These are phyloP conservation scores for Sporodiniella umbellata DNA, from an alignment of 371 early-diverging fungal genomes.

Conservation along the genomic window DNA sequence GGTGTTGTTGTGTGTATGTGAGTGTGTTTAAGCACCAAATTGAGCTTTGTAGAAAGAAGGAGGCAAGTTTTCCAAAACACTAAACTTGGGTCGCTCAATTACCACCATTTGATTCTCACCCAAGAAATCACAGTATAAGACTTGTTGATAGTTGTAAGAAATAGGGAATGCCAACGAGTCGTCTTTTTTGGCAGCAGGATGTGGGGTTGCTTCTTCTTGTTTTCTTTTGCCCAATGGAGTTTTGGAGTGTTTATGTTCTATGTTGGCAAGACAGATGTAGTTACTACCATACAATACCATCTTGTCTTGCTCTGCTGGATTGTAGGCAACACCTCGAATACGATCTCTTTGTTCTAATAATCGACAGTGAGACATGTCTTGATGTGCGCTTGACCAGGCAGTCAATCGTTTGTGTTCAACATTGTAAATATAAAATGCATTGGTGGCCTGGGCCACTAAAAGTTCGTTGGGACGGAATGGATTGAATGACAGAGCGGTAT, in stretches of 20 bases:
- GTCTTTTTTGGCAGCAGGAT: conserved; percentile 18
- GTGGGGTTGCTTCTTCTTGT: conserved; percentile 20
- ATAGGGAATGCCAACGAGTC: conserved; percentile 59
- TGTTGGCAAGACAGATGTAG: conserved; percentile 73
- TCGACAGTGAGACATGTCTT: conserved; percentile 39
- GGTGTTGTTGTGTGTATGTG: too few species aligned
- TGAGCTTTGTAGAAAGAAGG: conserved; percentile 81
- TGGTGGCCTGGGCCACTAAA: conserved; percentile 63
- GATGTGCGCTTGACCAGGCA: conserved; percentile 76
- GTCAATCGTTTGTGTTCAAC: conserved; percentile 65
- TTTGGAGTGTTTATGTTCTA: conserved; percentile 45
- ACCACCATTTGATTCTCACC: conserved; percentile 72
- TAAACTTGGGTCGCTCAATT: conserved; percentile 81
- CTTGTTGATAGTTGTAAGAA: conserved; percentile 76
- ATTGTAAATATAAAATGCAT: conserved; percentile 78
- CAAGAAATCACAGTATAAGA: conserved; percentile 73
- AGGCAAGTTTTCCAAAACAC: conserved; percentile 75
- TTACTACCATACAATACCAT: conserved; percentile 69
- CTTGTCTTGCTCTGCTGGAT: conserved; percentile 60
- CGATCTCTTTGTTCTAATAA: conserved; percentile 64
- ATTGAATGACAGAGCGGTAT: conserved; percentile 75
- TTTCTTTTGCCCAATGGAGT: conserved; percentile 28
- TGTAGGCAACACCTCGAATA: conserved; percentile 71
- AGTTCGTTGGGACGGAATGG: conserved; percentile 57
- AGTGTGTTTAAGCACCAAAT: conserved; percentile 59